Evolutionary conservation across 2,329 filamentous ascomycete genomes (phyloP).

Genomic region (Sporothrix inflata): DNA sequence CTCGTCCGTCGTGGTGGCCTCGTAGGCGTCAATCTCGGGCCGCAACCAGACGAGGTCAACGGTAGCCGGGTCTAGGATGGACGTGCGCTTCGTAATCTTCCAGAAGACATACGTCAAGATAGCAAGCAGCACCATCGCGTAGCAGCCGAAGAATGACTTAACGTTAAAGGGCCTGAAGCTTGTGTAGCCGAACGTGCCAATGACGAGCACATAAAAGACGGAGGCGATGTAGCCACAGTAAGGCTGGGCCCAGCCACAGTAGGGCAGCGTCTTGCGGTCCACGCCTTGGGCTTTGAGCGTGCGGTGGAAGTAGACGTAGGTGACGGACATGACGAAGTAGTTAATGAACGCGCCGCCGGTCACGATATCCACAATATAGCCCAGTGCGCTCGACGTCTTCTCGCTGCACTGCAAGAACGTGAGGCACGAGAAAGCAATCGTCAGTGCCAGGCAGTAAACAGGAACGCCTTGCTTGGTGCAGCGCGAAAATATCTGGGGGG

Average conservation of each 20-base stretch:
- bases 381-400: constrained; percentile 41
- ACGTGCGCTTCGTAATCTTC: constrained; percentile 65
- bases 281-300: constrained; percentile 46
- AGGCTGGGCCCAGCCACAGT: constrained; percentile 45
- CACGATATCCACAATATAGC: constrained; percentile 48
- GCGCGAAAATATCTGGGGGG: constrained; percentile 44
- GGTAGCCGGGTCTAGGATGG: constrained; percentile 39
- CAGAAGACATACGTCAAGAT: constrained; percentile 60
- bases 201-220: constrained; percentile 28
- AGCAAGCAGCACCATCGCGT: constrained; percentile 60
- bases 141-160: constrained; percentile 56
- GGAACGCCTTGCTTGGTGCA: constrained; percentile 44
- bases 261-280: constrained; percentile 42
- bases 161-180: constrained; percentile 53
- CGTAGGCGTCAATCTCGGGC: constrained; percentile 45
- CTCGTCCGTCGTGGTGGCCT: constrained; percentile 28
- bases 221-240: constrained; percentile 44
- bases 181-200: constrained; percentile 52
- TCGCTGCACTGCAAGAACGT: constrained; percentile 47
- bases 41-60: constrained; percentile 38
- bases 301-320: constrained; percentile 46
- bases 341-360: constrained; percentile 50
- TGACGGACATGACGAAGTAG: constrained; percentile 47
- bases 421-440: constrained; percentile 44
- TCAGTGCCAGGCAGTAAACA: constrained; percentile 43